phyloP scores from a whole-genome alignment of 225 moss, liverwort and hornwort genomes.

The Physcomitrellopsis africana region DNA sequence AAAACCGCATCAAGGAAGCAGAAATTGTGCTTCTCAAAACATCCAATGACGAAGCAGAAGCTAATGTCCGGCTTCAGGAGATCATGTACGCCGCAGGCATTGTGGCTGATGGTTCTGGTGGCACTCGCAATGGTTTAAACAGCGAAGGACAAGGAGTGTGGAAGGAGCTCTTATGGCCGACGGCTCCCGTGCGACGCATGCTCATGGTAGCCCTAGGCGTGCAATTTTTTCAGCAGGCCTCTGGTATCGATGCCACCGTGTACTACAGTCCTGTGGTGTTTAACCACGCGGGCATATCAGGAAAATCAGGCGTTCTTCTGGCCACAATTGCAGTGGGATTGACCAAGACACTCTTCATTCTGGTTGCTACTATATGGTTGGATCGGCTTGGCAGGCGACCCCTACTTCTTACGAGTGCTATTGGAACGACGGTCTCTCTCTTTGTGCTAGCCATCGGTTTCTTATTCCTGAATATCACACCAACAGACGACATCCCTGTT shows the following conservation, averaged over 20 bases:
- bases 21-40: slow-evolving; percentile 77
- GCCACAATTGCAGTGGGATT: slow-evolving; percentile 89
- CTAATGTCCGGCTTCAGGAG: slow-evolving; percentile 73
- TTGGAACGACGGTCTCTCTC: slow-evolving; percentile 82
- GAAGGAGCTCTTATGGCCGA: slow-evolving; percentile 82
- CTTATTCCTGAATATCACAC: slow-evolving; percentile 58
- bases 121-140: slow-evolving; percentile 38
- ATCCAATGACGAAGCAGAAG: slow-evolving; percentile 75
- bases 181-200: slow-evolving; percentile 81
- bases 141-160: slow-evolving; percentile 87
- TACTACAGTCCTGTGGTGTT: slow-evolving; percentile 95
- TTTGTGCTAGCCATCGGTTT: slow-evolving; percentile 74
- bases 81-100: slow-evolving; percentile 83
- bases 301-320: slow-evolving; percentile 70
- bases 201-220: slow-evolving; percentile 85
- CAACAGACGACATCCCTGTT: slow-evolving; percentile 60
- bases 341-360: slow-evolving; percentile 87
- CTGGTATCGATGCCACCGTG: slow-evolving; percentile 92
- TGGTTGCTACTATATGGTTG: slow-evolving; percentile 83
- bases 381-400: slow-evolving; percentile 86
- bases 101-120: slow-evolving; percentile 38
- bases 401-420: slow-evolving; percentile 76
- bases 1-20: slow-evolving; percentile 80
- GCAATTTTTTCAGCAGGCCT: slow-evolving; percentile 96
- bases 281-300: slow-evolving; percentile 73